Conservation (phyloP, 352 stramenopile genomes). For the Globisporangium radiosum region DNA sequence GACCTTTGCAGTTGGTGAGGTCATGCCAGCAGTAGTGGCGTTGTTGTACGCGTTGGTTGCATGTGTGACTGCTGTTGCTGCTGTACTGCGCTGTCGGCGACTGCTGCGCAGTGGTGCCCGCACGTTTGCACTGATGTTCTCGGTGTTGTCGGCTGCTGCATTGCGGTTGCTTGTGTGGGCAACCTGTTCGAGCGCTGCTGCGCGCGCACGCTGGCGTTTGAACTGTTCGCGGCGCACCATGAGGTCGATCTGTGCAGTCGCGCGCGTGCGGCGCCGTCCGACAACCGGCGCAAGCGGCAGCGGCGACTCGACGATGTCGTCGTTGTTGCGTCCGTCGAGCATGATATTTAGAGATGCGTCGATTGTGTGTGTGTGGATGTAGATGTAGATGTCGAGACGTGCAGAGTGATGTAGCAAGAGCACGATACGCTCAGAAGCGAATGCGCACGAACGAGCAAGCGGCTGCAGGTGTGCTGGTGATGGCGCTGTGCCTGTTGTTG, state of each 20-base stretch:
- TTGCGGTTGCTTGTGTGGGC: neutral
- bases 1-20: slow-evolving; percentile 5
- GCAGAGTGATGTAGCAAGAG: neutral
- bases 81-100: neutral
- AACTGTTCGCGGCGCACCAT: slow-evolving; percentile 18
- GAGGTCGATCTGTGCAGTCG: slow-evolving; percentile 20
- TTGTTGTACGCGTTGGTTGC: no score
- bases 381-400: neutral
- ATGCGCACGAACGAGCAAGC: no score
- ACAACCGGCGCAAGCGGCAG: slow-evolving; percentile 7
- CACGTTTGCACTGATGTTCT: slow-evolving; percentile 4
- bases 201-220: slow-evolving; percentile 22
- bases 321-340: no score
- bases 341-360: neutral
- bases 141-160: slow-evolving; percentile 2
- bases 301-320: neutral
- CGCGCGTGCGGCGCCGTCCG: slow-evolving; percentile 24
- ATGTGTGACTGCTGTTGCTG: neutral
- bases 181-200: slow-evolving; percentile 1
- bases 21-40: neutral
- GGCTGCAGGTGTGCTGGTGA: no score
- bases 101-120: neutral
- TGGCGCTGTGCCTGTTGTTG: no score
- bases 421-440: no score
- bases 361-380: neutral